Percentiles rank a stretch among this genome's conserved stretches.
phyloP scores from a whole-genome alignment of 768 basidiomycete genomes.

The Nidula microcarpa region DNA sequence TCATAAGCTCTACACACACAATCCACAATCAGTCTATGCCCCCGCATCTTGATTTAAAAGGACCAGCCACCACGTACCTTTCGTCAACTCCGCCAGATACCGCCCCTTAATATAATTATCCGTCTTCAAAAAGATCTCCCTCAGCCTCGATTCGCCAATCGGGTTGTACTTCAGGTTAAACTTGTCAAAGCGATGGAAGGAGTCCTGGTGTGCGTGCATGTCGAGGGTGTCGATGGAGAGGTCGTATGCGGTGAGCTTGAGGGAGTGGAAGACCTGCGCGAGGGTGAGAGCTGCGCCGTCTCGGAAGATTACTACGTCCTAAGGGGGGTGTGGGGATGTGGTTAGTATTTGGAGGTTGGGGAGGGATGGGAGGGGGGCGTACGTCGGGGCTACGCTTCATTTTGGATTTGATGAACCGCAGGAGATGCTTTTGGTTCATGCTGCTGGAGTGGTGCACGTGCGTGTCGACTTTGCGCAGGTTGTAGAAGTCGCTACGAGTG shows the following conservation, averaged over 20 bases:
- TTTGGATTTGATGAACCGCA: constrained; percentile 98
- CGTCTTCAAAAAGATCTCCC: constrained; percentile 98
- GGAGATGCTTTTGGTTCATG: constrained; percentile 99
- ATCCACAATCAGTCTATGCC: background rate
- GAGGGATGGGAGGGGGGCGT: constrained; percentile 7
- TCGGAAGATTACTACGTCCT: constrained; percentile 96
- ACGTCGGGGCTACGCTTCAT: constrained; percentile 88
- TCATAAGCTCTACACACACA: background rate
- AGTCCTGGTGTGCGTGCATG: constrained; percentile 98
- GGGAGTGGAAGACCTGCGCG: constrained; percentile 92
- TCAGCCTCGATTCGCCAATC: constrained; percentile 88
- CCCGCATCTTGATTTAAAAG: no score
- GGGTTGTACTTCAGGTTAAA: constrained; percentile 98
- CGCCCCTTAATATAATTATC: constrained; percentile 92
- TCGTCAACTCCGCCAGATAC: constrained; percentile 93
- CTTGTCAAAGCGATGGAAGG: constrained; percentile 98
- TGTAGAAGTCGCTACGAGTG: constrained; percentile 86
- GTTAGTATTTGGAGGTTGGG: background rate
- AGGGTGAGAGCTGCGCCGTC: constrained; percentile 88
- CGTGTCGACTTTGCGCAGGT: constrained; percentile 96
- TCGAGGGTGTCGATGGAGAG: constrained; percentile 98
- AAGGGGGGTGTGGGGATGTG: no score
- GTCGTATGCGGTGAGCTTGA: constrained; percentile 94
- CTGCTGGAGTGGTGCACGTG: constrained; percentile 98
- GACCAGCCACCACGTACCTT: constrained; percentile 45